Base-by-base conservation (phyloP, 2,329 filamentous ascomycete species). In the Chrysosporium keratinophilum region DNA sequence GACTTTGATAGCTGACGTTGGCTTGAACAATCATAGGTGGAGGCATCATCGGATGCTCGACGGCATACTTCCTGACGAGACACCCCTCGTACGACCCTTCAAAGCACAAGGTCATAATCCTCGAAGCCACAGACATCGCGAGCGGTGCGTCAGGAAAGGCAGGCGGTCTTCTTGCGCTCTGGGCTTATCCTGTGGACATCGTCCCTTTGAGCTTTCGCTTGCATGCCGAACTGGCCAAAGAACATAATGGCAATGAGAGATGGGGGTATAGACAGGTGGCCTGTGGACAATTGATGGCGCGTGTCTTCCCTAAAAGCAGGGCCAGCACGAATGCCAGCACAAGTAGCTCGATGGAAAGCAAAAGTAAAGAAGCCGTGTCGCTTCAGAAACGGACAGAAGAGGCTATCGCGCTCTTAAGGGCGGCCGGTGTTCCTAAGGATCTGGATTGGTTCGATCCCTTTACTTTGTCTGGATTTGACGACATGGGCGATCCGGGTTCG, bases 121-220 rank as follows among this genome's bases (percentile, higher is more conserved):
- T 97, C 52, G 93, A 98, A 74, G 89, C 93, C 0, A 83, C 82
- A 2, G 78, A 83, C 43, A 84, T 97, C 59, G 93, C 93, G 5
- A 82, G 88, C n/a, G 91, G 87, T 20, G 91, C 93, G 37, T 95
- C 89, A 7, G 93, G 93, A 40, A 97, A 96, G 72, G 91, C 93
- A 0, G 93, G 93, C 14, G 93, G 93, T 1, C 76, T 98, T 3
- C 78, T 98, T 19, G 93, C 84, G 0, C 75, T 90, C 14, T 97
- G 91, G 89, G 93, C 91, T 0, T 96, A 95, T 65, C 93, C 93
- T 0, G 76, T 75, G 54, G 84, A 80, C 62, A 81, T 97, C 39
- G 91, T 96, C 0, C 87, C 87, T 0, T 74, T 97, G 41, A 94
- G 87, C 55, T 97, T 89, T 70, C 78, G 78, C 46, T 76, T 97